Evolutionary conservation across 78 protist species (phyloP), one percentile per base, ranked within the genome.

Genomic region (Bigelowiella natans): DNA sequence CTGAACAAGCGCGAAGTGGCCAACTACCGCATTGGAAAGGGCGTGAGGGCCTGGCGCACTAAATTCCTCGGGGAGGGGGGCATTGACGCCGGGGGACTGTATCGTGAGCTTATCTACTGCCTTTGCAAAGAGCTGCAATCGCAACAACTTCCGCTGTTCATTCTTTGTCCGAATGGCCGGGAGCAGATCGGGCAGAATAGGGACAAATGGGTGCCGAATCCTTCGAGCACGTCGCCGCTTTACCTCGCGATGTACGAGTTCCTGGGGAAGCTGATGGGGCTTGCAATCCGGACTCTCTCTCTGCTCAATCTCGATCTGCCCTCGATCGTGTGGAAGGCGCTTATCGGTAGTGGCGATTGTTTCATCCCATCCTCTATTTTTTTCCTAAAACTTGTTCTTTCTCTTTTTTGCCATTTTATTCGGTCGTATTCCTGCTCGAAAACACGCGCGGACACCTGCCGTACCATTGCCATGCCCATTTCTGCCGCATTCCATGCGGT

Each of bases 291-390:
- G 0, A 26, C 82, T 38, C 64, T 37, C 84, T 36, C 38, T 29
- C 39, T 31, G 31, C 92, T 94, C 29, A 40, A 30, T 0, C 89
- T 94, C 26, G 91, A 87, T 31, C 82, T 94, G 31, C 85, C 95
- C 39, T 63, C 92, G 31, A n/a, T 91, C 11, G 83, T 94, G 0
- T 93, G 95, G 95, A 93, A 93, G 40, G n/a, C n/a, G n/a, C n/a
- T n/a, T n/a, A n/a, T n/a, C n/a, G n/a, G n/a, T n/a, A n/a, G n/a
- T n/a, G n/a, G n/a, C n/a, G n/a, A n/a, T n/a, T n/a, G n/a, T n/a
- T n/a, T n/a, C n/a, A n/a, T n/a, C n/a, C n/a, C n/a, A n/a, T n/a
- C n/a, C n/a, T n/a, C n/a, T n/a, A n/a, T n/a, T n/a, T n/a, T n/a
- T n/a, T n/a, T n/a, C n/a, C n/a, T n/a, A n/a, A n/a, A n/a, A n/a